Percentiles rank a stretch among this genome's conserved stretches.
phyloP scores from a whole-genome alignment of 208 protist species.

The Trypanosomatidae sp. region DNA sequence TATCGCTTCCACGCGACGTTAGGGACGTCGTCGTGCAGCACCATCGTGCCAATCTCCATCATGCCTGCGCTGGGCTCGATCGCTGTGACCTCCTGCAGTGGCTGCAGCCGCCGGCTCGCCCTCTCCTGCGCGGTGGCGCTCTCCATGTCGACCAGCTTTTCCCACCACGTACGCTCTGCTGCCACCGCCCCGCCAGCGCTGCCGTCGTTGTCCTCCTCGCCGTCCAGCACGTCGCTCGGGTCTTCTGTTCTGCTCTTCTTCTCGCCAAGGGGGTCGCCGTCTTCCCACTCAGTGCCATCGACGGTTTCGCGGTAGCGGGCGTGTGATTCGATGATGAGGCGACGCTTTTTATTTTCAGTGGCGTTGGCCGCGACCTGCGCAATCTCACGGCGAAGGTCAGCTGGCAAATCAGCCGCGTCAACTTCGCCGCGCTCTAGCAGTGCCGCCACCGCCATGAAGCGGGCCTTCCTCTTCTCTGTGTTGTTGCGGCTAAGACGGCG shows the following conservation, averaged over 20 bases:
- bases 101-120: slow-evolving; percentile 63
- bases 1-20: slow-evolving; percentile 90
- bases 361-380: slow-evolving; percentile 64
- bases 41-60: slow-evolving; percentile 91
- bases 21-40: slow-evolving; percentile 85
- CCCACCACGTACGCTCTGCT: slow-evolving; percentile 75
- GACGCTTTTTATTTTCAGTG: slow-evolving; percentile 48
- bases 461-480: slow-evolving; percentile 78
- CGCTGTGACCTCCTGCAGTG: slow-evolving; percentile 80
- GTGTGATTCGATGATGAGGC: slow-evolving; percentile 52
- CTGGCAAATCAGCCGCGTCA: slow-evolving; percentile 64
- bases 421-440: slow-evolving; percentile 80
- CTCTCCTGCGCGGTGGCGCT: slow-evolving; percentile 40
- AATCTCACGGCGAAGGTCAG: slow-evolving; percentile 70
- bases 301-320: slow-evolving; percentile 76
- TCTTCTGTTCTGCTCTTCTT: slow-evolving; percentile 39
- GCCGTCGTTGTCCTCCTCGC: slow-evolving; percentile 47
- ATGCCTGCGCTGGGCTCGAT: slow-evolving; percentile 89
- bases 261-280: slow-evolving; percentile 65
- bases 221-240: slow-evolving; percentile 34
- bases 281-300: slow-evolving; percentile 83
- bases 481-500: slow-evolving; percentile 78
- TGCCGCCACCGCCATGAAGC: slow-evolving; percentile 88
- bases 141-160: slow-evolving; percentile 81
- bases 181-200: slow-evolving; percentile 2